These are phyloP conservation scores for Saksenaea vasiformis DNA, from an alignment of 371 early-diverging fungal species.

Conservation along the genomic window DNA sequence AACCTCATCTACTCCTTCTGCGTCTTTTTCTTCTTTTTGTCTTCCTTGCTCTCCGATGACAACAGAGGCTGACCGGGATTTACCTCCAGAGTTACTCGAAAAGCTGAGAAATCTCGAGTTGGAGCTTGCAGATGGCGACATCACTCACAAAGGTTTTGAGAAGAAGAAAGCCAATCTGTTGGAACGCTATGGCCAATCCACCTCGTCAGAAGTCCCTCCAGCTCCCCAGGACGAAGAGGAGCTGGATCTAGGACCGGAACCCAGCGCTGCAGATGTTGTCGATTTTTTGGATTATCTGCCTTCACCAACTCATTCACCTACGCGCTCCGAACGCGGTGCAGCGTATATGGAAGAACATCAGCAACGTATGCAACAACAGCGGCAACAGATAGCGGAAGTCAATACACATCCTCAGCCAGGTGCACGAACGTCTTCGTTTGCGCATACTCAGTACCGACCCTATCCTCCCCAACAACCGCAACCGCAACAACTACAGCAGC, in stretches of 20 bases:
- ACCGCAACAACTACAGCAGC: constrained; percentile 14
- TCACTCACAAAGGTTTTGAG: constrained; percentile 71
- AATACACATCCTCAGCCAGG: constrained; percentile 15
- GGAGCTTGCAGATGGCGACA: constrained; percentile 67
- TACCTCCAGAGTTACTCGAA: constrained; percentile 46
- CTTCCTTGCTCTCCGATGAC: constrained; percentile 18
- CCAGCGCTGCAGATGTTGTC: constrained; percentile 37
- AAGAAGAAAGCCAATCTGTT: constrained; percentile 52
- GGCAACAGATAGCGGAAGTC: constrained; percentile 6
- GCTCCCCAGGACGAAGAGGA: neutral
- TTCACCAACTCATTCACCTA: constrained; percentile 40
- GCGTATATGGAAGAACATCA: constrained; percentile 19
- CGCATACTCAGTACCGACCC: constrained; percentile 8
- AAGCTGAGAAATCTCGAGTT: constrained; percentile 51
- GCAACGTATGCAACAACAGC: constrained; percentile 16
- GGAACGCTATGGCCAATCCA: constrained; percentile 8
- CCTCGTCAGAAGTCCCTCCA: neutral
- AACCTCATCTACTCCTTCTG: neutral
- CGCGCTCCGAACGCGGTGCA: constrained; percentile 15
- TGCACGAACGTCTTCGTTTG: constrained; percentile 14
- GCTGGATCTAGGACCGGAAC: constrained; percentile 31
- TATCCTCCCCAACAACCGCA: constrained; percentile 9
- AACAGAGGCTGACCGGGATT: constrained; percentile 35
- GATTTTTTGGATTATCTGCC: constrained; percentile 42
- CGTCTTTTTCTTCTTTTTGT: constrained; percentile 4